Percentiles rank a stretch among this genome's conserved stretches.
These are phyloP conservation scores for Albugo candida DNA, from an alignment of 352 stramenopile genomes.

Conservation along the genomic window DNA sequence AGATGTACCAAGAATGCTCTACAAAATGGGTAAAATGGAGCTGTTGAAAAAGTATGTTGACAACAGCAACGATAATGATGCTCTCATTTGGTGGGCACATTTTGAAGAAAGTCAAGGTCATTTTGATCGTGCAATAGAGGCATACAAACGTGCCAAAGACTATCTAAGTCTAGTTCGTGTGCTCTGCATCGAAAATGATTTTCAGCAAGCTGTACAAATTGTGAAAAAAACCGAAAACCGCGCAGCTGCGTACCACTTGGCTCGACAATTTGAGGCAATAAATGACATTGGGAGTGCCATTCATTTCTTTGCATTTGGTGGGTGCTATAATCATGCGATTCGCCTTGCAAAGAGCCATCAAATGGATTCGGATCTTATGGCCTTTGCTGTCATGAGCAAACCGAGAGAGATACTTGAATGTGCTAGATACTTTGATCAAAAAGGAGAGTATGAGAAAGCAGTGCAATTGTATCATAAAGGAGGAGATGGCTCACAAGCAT, in stretches of 20 bases:
- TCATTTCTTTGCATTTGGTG: conserved; percentile 75
- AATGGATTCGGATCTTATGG: conserved; percentile 83
- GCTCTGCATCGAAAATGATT: conserved; percentile 80
- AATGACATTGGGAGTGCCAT: conserved; percentile 78
- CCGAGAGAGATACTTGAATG: conserved; percentile 77
- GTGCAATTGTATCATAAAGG: conserved; percentile 88
- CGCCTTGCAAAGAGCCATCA: conserved; percentile 78
- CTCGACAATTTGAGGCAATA: conserved; percentile 65
- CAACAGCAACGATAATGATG: conserved; percentile 63
- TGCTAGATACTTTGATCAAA: conserved; percentile 82
- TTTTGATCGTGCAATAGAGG: conserved; percentile 72
- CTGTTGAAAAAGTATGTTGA: conserved; percentile 83
- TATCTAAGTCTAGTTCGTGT: conserved; percentile 83
- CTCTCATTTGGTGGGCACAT: conserved; percentile 87
- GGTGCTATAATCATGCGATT: conserved; percentile 88
- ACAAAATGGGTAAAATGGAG: conserved; percentile 71
- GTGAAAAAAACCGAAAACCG: conserved; percentile 59
- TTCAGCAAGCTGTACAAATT: conserved; percentile 64
- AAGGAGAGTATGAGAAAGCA: conserved; percentile 86
- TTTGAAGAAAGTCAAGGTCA: conserved; percentile 84
- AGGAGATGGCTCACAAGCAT: conserved; percentile 76
- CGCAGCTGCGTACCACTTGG: conserved; percentile 70
- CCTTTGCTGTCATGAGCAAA: conserved; percentile 80
- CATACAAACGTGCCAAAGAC: conserved; percentile 77
- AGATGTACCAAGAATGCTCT: conserved; percentile 88